Base-by-base conservation (phyloP, 176 grass and related monocot species). In the Zoysia pacifica region DNA sequence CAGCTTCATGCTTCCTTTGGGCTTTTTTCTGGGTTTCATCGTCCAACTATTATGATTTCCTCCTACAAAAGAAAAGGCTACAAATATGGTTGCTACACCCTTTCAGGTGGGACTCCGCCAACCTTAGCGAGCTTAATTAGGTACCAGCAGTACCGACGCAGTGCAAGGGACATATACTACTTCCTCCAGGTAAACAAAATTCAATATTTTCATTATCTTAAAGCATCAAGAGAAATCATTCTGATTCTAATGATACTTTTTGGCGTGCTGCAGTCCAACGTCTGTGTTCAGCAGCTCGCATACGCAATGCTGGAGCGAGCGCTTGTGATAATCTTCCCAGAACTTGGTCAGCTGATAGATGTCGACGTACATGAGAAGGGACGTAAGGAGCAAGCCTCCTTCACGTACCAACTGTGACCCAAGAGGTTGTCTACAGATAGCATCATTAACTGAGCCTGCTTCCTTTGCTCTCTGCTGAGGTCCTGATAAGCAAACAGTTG, bases 111-210 rank as follows among this genome's bases (percentile, higher is more conserved):
- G 78, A 93, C 96, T 91, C 86, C 93, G 68, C 67, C 96, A 11
- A 80, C 96, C 41, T 90, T 99, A 85, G 92, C 95, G 70, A 95
- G 96, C 84, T 89, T 99, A 83, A 93, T 99, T 71, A 93, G 96
- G 49, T 76, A 87, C 81, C 90, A 90, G 72, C 85, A 94, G 76
- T 99, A 99, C 58, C 81, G 72, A 19, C 88, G 88, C 11, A 88
- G 93, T 48, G 86, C 93, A 48, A 87, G 82, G 75, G 96, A 99
- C 62, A 86, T 99, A 5, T 99, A 99, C 76, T 99, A 95, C 82
- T 99, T 96, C 82, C 84, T 99, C 62, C 96, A 99, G 83, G 96
- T 94, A 87, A 84, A 78, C 79, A 78, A 87, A 70, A 83, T 73
- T 45, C 36, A 28, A 48, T 70, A 73, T 13, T 42, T 35, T 52